Evolutionary conservation across 148 eudicot species (phyloP).

Genomic region (Amaranthus cruentus): DNA sequence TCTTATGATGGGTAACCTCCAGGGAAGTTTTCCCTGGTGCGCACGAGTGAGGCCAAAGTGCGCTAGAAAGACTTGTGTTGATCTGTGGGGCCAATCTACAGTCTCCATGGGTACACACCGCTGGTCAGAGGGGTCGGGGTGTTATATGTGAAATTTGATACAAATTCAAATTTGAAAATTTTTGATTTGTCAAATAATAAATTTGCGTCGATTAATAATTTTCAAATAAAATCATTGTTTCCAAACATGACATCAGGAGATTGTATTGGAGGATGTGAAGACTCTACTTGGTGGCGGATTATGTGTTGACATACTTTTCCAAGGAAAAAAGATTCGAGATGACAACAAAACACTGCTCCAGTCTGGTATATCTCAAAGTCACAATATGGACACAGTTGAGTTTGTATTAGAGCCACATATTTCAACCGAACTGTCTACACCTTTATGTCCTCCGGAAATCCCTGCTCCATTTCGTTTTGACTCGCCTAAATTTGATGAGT

Average conservation of each 20-base stretch:
- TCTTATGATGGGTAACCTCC: too few species aligned
- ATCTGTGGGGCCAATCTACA: too few species aligned
- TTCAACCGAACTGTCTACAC: slow-evolving; percentile 43
- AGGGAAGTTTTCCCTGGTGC: too few species aligned
- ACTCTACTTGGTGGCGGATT: slow-evolving; percentile 70
- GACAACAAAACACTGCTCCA: slow-evolving; percentile 78
- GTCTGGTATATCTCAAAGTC: slow-evolving; percentile 63
- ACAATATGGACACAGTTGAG: slow-evolving; percentile 58
- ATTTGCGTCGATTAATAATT: too few species aligned
- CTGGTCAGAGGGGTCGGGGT: too few species aligned
- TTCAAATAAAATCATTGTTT: not conserved
- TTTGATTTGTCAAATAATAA: too few species aligned
- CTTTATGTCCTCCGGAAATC: slow-evolving; percentile 33
- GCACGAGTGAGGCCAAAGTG: too few species aligned
- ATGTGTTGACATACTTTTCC: slow-evolving; percentile 78
- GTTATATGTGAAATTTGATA: too few species aligned
- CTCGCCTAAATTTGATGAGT: slow-evolving; percentile 53
- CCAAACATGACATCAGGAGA: slow-evolving; percentile 39
- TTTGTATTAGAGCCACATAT: slow-evolving; percentile 67
- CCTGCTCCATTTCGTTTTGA: slow-evolving; percentile 36
- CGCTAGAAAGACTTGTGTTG: too few species aligned
- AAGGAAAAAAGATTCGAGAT: slow-evolving; percentile 86
- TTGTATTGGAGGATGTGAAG: slow-evolving; percentile 79
- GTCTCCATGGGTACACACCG: too few species aligned
- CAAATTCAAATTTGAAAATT: too few species aligned